phyloP scores from a whole-genome alignment of 495 filamentous ascomycete genomes.

The Penicillium angulare region DNA sequence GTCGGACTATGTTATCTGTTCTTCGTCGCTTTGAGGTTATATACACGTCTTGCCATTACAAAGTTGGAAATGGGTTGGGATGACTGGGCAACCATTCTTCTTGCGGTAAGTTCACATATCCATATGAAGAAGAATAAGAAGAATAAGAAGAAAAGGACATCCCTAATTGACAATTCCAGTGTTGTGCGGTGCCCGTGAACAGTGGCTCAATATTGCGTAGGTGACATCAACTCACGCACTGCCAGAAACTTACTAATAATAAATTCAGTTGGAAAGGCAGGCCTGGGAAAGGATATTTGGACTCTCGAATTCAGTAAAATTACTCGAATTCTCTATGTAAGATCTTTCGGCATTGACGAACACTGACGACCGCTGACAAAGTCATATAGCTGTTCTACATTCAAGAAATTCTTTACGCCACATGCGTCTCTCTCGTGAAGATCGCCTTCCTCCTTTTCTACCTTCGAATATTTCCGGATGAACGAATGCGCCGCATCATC shows the following conservation, averaged over 20 bases:
- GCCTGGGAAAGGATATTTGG: slow-evolving; percentile 22
- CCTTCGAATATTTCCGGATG: slow-evolving; percentile 34
- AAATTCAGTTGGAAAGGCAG: slow-evolving; percentile 11
- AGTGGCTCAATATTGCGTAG: slow-evolving; percentile 1
- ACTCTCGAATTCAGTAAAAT: slow-evolving; percentile 13
- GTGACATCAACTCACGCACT: not conserved
- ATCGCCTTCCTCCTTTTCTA: slow-evolving; percentile 27
- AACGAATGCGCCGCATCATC: slow-evolving; percentile 16
- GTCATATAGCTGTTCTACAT: slow-evolving; percentile 18
- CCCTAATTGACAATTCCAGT: not conserved
- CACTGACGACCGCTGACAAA: not conserved
- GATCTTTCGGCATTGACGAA: not conserved
- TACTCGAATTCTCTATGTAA: slow-evolving; percentile 13
- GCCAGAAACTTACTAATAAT: not conserved
- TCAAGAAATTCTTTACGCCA: slow-evolving; percentile 17
- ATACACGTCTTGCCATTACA: not conserved
- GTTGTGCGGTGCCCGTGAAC: slow-evolving; percentile 1
- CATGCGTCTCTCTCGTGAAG: slow-evolving; percentile 14
- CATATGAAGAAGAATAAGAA: not conserved
- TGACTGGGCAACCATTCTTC: slow-evolving; percentile 6
- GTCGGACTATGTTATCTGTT: not conserved
- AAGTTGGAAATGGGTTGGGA: slow-evolving; percentile 8
- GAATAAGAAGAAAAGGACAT: not conserved
- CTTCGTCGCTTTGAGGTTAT: slow-evolving; percentile 3
- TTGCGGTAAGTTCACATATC: not conserved